Base-by-base conservation (phyloP, 208 protist species). In the Crithidia bombi region DNA sequence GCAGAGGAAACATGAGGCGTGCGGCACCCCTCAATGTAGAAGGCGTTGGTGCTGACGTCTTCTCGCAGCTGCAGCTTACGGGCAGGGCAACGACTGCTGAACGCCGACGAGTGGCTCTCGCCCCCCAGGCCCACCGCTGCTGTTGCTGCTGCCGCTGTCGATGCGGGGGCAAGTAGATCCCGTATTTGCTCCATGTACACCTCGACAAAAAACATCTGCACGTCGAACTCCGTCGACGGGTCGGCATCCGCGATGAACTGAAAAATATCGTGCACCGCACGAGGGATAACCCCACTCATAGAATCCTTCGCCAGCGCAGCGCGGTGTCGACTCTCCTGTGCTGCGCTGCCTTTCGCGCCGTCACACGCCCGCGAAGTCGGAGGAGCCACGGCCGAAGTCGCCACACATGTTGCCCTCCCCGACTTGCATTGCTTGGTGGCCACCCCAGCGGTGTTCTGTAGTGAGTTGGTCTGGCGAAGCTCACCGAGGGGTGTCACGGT, bases 131-230 rank as follows among this genome's bases (percentile, higher is more conserved):
- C 43, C 15, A 33, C 62, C 43, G 35, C 21, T 32, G 58, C 46
- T 6, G 32, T 1, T 43, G 25, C 32, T n/a, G 57, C 35, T 0
- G 30, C 51, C 15, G 49, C 25, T 44, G 35, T 14, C 2, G 36
- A 21, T 23, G 44, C 61, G 15, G 91, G 65, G 35, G 83, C 78
- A 4, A 99, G 79, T 39, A 99, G 73, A 74, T 99, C 98, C 3
- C 91, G 79, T 30, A 99, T 93, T 73, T 89, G 90, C 46, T 99
- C 98, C 92, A 98, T 98, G 83, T 99, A 99, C 49, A 99, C 93
- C 78, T 99, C 98, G 23, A 99, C 83, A 83, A 98, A 98, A 25
- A 91, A 95, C 38, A 98, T 81, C 35, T 92, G 92, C 30, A 99
- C 91, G 21, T 95, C 93, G 75, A 98, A 99, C 62, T 98, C 96